Base-by-base conservation (phyloP, 805 yeast genomes). In the Komagataella kurtzmanii region DNA sequence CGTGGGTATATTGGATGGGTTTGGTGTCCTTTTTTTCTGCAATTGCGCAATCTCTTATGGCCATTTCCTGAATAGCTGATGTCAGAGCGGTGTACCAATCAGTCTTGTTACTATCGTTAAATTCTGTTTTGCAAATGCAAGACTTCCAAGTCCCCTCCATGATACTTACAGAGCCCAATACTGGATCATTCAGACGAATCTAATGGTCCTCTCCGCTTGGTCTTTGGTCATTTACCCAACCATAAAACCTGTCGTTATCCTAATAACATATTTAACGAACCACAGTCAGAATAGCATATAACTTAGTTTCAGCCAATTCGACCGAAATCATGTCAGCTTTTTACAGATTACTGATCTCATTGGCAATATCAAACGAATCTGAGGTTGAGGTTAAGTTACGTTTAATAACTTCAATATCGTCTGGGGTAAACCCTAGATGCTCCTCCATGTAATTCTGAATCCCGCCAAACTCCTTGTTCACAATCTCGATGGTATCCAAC, bases 401-500 rank as follows among this genome's bases (percentile, higher is more conserved):
- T 53, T 64, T 65, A 18, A 77, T 66, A 5, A 24, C 57, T 3
- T 55, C 57, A 14, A 82, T 59, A 47, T 82, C 87, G 1, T 61
- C 66, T 1, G 65, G 60, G 1, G 70, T 58, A 45, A 83, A 68
- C 1, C 73, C 74, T 55, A 85, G 14, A 24, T 45, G 47, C 21
- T 45, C 30, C 51, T 56, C 66, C 64, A 74, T 65, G 60, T 81
- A 87, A 7, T 59, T 56, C 6, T 74, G 71, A 17, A 79, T 71
- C 0, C 83, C 79, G 0, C 83, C 85, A 61, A 70, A 84, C 50
- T 75, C 70, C 3, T 59, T 54, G 47, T 77, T 65, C 55, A 87
- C 66, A 58, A 69, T 57, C n/a, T 73, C 79, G 46, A 85, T 71
- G 1, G 88, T 74, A 1, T 77, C 74, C 55, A 79, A 66, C 89